Evolutionary conservation across 257 asterid species (phyloP).

Genomic region (Forsythia viridissima): DNA sequence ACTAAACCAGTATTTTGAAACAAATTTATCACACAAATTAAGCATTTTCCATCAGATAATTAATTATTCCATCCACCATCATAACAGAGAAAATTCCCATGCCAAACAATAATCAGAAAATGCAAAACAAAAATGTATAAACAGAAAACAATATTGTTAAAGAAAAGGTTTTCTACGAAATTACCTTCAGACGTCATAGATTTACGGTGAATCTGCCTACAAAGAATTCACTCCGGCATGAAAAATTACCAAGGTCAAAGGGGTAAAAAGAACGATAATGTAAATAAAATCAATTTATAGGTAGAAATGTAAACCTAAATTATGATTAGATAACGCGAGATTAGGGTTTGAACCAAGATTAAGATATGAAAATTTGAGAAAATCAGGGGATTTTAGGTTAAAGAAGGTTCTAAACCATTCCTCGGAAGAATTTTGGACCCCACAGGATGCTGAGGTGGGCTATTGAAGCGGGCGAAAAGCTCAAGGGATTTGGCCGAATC

Average conservation of each 20-base stretch:
- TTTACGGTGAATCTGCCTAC: conserved; percentile 28
- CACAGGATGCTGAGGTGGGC: conserved; percentile 33
- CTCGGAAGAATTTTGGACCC: conserved; percentile 4
- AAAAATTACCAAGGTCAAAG: conserved; percentile 9
- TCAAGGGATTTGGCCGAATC: conserved; percentile 38
- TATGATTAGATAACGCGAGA: conserved; percentile 4
- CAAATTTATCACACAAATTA: conserved; percentile 3
- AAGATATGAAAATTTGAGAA: conserved; percentile 34
- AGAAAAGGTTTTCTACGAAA: not conserved
- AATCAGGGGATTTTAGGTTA: conserved; percentile 20
- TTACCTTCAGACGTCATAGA: conserved; percentile 38
- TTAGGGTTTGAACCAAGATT: conserved; percentile 21
- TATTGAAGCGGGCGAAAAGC: conserved; percentile 38
- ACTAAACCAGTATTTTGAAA: not conserved
- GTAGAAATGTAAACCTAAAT: not conserved
- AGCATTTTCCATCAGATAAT: conserved; percentile 8
- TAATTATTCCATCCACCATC: conserved; percentile 15
- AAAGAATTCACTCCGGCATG: conserved; percentile 19
- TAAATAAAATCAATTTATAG: conserved; percentile 21
- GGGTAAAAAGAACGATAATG: conserved; percentile 13
- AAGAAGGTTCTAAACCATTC: not conserved
- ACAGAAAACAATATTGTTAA: not conserved
- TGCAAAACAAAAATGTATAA: not conserved
- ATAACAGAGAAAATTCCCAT: conserved; percentile 7
- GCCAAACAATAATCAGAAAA: conserved; percentile 2